Evolutionary conservation across 202 grass and related monocot genomes (phyloP), one percentile per base, ranked within the genome.

Genomic region (Carex arenaria): DNA sequence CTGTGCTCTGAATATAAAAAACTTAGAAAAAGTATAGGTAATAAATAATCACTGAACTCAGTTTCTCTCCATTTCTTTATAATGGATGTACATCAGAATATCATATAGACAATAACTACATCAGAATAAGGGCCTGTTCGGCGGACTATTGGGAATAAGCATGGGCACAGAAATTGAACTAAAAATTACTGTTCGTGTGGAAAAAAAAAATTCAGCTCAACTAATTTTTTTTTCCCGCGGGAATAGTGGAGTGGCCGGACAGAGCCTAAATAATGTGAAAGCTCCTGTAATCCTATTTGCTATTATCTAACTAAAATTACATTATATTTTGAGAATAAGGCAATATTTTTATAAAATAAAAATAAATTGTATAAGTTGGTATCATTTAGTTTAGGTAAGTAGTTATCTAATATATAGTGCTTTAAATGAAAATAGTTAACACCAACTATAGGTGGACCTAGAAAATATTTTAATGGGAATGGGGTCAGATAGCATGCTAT

Each of bases 1-100:
- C 78, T 80, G 78, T 19, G 6, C 36, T 80, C 10, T 49, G 12
- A 80, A 80, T 80, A 80, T 80, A 64, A 80, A 80, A 80, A 23
- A 8, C 59, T 59, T 80, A 49, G 31, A 28, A 64, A 45, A 80
- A 80, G 23, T 19, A 49, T 30, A 82, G 38, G 23, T 43, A 55
- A 81, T 67, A 49, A 67, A 67, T 53, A 67, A 26, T 23, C 26
- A 65, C 70, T 28, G 22, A 38, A 55, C 14, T 18, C 14, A 85
- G 4, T 67, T 79, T 15, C 45, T 80, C 61, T 79, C 61, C 59
- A 64, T 56, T 77, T 34, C 43, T 11, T 2, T 40, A 18, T 47
- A 54, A 75, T 66, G 70, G 42, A 32, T 10, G 4, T 43, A 67
- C 4, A 53, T 13, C n/a, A 26, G 0, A 30, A 67, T 2, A 53